Evolutionary conservation across 257 asterid species (phyloP).

Genomic region (Solanum appendiculatum): DNA sequence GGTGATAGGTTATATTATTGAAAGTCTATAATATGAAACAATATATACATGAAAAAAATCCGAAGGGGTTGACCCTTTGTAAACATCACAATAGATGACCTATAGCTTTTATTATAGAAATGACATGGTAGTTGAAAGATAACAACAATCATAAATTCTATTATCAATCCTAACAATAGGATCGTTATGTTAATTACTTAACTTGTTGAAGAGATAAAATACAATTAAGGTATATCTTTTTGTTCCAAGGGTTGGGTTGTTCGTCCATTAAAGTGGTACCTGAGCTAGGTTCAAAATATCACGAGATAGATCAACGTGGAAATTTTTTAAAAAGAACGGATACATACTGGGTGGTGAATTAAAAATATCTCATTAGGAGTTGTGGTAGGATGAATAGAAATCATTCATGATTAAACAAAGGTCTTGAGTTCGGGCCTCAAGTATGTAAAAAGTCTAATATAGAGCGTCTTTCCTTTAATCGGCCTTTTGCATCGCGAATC

Average conservation of each 20-base stretch:
- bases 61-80: not conserved
- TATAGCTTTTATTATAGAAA: too few relatives aligned
- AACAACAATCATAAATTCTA: not conserved
- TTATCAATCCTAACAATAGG: not conserved
- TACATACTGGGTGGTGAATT: fast-evolving
- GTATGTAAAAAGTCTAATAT: not conserved
- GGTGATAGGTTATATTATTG: not conserved
- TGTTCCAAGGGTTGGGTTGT: not conserved
- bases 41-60: too few relatives aligned
- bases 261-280: not conserved
- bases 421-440: not conserved
- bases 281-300: not conserved
- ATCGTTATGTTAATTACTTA: not conserved
- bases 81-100: too few relatives aligned
- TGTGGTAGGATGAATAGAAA: not conserved
- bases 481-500: not conserved
- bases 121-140: too few relatives aligned
- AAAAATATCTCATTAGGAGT: not conserved
- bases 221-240: not conserved
- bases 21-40: not conserved
- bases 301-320: not conserved
- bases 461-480: not conserved
- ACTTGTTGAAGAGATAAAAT: not conserved
- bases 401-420: fast-evolving
- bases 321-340: not conserved